Base-by-base conservation (phyloP, 2,329 filamentous ascomycete genomes). In the Fusarium duplospermum region DNA sequence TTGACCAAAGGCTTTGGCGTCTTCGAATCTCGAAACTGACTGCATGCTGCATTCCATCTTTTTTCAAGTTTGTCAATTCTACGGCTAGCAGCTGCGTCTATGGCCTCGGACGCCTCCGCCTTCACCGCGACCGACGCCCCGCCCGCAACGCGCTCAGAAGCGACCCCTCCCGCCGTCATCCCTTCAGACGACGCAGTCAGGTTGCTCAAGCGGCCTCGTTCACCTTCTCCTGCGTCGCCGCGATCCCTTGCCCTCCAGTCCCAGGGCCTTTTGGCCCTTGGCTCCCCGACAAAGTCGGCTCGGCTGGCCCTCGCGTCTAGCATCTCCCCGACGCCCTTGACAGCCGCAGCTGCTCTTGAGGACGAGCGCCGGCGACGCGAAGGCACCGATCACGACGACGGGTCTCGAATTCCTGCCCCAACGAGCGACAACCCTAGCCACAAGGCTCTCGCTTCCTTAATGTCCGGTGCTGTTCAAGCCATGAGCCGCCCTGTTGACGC, bases 401-500 rank as follows among this genome's bases (percentile, higher is more conserved):
- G 83, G 50, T 82, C 79, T 62, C 80, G 81, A 60, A 83, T 84
- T 60, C 82, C 84, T 62, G 81, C 84, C 40, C 84, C 84, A 38
- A 85, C 83, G 59, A 89, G 84, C 78, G 87, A 89, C 45, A 89
- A 89, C 63, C 86, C 88, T 22, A 84, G 84, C n/a, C 88, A 89
- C 62, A 86, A 83, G 68, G 87, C 85, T 35, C 81, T 91, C 33
- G 84, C 86, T 24, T 87, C 88, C 22, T 83, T 91, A 57, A 86
- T 90, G 83, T 87, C 88, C 38, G 86, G 86, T 52, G 86, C 83
- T 65, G 84, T 86, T 27, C 82, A 87, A 71, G 84, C 84, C 57
- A 88, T 91, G 83, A 90, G 88, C 79, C 88, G 87, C 68, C 83
- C 88, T n/a, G 83, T 86, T 65, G 89, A 90, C 80, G 86, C 84